Percentiles rank a stretch among this genome's conserved stretches.
Evolutionary conservation across 202 grass and related monocot species (phyloP).

Genomic region (Setaria viridis): DNA sequence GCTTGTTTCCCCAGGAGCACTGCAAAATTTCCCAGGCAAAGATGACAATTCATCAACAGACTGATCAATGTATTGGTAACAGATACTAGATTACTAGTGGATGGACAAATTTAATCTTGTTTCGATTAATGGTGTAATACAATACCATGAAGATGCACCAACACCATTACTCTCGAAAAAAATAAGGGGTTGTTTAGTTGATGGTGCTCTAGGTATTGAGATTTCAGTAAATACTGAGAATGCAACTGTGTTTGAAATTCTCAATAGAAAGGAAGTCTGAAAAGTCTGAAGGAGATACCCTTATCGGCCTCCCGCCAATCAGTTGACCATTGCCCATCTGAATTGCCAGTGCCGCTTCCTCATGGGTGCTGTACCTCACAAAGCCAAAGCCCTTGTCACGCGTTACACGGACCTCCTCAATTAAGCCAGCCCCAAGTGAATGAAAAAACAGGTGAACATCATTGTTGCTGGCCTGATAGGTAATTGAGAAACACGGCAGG

Average conservation of each 20-base stretch:
- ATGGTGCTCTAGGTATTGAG: neutral
- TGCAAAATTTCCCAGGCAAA: constrained; percentile 37
- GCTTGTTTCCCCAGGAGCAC: constrained; percentile 98
- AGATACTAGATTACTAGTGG: neutral
- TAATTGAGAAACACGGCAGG: constrained; percentile 37
- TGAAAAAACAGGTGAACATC: constrained; percentile 91
- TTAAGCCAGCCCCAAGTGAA: constrained; percentile 70
- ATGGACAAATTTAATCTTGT: neutral
- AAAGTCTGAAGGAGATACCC: constrained; percentile 54
- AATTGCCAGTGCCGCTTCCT: constrained; percentile 86
- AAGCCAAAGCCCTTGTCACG: constrained; percentile 95
- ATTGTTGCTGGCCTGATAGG: constrained; percentile 65
- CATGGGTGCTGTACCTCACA: constrained; percentile 86
- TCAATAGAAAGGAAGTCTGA: neutral
- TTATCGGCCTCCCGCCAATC: constrained; percentile 79
- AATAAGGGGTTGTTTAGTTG: neutral
- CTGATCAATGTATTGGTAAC: neutral
- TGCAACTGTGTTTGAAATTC: neutral
- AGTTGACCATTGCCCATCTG: constrained; percentile 75
- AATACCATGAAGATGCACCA: neutral
- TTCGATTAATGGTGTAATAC: too few species aligned
- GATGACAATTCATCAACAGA: constrained; percentile 5
- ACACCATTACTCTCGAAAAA: neutral
- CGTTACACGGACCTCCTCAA: constrained; percentile 88
- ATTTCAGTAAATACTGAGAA: neutral